Conservation (phyloP, 148 eudicot genomes). For the Rhododendron henanense region DNA sequence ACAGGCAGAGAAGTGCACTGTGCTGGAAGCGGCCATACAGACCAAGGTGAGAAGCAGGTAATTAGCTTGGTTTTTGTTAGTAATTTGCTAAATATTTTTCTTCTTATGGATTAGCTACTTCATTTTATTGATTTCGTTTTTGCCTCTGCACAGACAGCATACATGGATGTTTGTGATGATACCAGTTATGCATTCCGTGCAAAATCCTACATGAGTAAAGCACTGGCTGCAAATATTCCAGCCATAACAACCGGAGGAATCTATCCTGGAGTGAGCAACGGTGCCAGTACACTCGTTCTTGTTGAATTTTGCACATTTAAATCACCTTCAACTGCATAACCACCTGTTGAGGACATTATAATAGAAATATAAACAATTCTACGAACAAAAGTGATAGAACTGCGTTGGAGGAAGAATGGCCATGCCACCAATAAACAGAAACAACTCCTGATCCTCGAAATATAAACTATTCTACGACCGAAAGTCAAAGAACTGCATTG, state of each 20-base stretch:
- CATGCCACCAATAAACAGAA: not conserved
- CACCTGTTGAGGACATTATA: not conserved
- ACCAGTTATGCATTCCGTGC: slow-evolving; percentile 75
- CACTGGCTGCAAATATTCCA: slow-evolving; percentile 70
- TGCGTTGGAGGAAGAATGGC: not conserved
- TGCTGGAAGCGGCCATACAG: slow-evolving; percentile 93
- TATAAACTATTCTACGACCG: not conserved
- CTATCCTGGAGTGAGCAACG: slow-evolving; percentile 99
- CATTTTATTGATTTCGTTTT: slow-evolving; percentile 1
- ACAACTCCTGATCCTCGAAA: not conserved
- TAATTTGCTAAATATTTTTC: not conserved
- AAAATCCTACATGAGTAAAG: slow-evolving; percentile 71
- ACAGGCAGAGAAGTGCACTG: slow-evolving; percentile 69
- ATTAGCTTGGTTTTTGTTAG: slow-evolving; percentile 21
- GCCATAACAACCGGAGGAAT: slow-evolving; percentile 96
- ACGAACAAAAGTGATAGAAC: not conserved
- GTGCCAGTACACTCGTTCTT: slow-evolving; percentile 29
- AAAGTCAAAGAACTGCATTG: not conserved
- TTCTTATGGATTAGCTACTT: not conserved
- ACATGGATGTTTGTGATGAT: slow-evolving; percentile 94
- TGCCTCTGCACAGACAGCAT: slow-evolving; percentile 66
- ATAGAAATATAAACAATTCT: not conserved
- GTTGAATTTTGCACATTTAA: not conserved
- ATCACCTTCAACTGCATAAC: not conserved
- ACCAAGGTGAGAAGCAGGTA: slow-evolving; percentile 96